phyloP scores from a whole-genome alignment of 768 basidiomycete genomes.

The Auriscalpium microsporum region DNA sequence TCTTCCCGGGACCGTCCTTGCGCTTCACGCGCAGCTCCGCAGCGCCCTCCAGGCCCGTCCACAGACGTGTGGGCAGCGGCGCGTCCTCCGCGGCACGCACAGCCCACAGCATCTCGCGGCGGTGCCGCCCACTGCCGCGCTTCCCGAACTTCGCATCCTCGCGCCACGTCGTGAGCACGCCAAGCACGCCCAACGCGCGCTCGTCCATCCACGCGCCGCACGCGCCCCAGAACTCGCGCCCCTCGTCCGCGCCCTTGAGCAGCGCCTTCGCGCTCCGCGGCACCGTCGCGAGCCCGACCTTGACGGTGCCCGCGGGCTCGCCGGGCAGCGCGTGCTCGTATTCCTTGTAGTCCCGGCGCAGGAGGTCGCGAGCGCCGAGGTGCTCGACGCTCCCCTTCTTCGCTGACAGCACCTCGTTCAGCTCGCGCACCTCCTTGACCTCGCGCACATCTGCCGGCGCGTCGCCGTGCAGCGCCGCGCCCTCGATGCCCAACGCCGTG shows the following conservation, averaged over 20 bases:
- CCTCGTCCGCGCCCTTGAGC: constrained; percentile 36
- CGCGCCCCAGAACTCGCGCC: constrained; percentile 28
- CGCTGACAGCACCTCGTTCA: constrained; percentile 37
- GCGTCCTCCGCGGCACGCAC: constrained; percentile 35
- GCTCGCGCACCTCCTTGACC: constrained; percentile 35
- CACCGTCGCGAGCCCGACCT: constrained; percentile 76
- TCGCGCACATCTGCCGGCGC: constrained; percentile 24
- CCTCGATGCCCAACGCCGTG: constrained; percentile 33
- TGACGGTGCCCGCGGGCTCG: constrained; percentile 28
- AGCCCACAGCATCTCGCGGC: constrained; percentile 62
- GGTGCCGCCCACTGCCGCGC: constrained; percentile 46
- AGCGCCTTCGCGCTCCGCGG: constrained; percentile 59
- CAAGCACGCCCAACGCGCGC: constrained; percentile 56
- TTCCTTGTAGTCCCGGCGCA: constrained; percentile 94
- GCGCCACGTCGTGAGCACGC: constrained; percentile 71
- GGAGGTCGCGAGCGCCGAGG: constrained; percentile 64
- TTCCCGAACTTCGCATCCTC: constrained; percentile 33
- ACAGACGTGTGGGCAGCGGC: constrained; percentile 40
- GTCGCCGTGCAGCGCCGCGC: constrained; percentile 16
- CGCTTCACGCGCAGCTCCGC: constrained; percentile 44
- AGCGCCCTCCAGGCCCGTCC: constrained; percentile 50
- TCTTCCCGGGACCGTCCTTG: constrained; percentile 16
- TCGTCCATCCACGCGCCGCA: constrained; percentile 57
- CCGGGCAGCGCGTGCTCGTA: constrained; percentile 45
- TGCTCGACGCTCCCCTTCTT: constrained; percentile 65